Evolutionary conservation across 495 filamentous ascomycete species (phyloP).

Genomic region (Xylaria nigripes): DNA sequence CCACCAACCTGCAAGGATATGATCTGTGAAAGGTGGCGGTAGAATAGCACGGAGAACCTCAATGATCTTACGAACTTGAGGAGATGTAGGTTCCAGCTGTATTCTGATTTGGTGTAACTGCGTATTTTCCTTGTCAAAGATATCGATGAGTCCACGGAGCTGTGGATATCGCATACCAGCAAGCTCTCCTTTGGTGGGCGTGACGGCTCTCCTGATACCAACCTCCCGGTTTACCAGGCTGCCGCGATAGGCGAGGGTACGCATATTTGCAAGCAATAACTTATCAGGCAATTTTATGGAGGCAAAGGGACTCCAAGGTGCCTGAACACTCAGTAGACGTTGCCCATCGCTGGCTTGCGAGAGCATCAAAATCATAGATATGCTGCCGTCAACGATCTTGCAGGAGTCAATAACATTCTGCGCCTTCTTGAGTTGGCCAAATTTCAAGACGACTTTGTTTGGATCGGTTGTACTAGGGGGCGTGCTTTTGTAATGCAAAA

Average conservation of each 20-base stretch:
- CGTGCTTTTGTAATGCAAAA: conserved; percentile 32
- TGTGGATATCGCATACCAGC: conserved; percentile 37
- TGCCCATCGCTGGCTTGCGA: conserved; percentile 54
- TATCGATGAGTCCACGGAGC: conserved; percentile 51
- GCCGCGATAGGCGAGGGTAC: conserved; percentile 32
- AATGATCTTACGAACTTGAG: conserved; percentile 51
- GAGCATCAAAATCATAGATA: conserved; percentile 62
- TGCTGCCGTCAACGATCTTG: conserved; percentile 59
- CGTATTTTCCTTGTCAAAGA: conserved; percentile 51
- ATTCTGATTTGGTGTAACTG: conserved; percentile 57
- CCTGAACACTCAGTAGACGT: conserved; percentile 61
- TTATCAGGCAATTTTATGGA: conserved; percentile 45
- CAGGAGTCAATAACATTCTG: conserved; percentile 66
- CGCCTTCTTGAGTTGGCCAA: conserved; percentile 39
- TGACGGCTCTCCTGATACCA: conserved; percentile 23
- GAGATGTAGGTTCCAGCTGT: conserved; percentile 55
- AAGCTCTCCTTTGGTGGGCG: conserved; percentile 29
- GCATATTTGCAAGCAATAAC: conserved; percentile 29
- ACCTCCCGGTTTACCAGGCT: conserved; percentile 24
- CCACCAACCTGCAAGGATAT: conserved; percentile 66
- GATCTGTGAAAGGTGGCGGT: conserved; percentile 52
- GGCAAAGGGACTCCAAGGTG: conserved; percentile 60
- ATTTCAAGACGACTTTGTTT: conserved; percentile 27
- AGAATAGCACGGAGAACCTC: conserved; percentile 55
- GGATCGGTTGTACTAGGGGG: conserved; percentile 9